A percentile compares a stretch with the other conserved stretches of the same genome.
Conservation (phyloP, 2,329 filamentous ascomycete genomes). For the Periconia macrospinosa region DNA sequence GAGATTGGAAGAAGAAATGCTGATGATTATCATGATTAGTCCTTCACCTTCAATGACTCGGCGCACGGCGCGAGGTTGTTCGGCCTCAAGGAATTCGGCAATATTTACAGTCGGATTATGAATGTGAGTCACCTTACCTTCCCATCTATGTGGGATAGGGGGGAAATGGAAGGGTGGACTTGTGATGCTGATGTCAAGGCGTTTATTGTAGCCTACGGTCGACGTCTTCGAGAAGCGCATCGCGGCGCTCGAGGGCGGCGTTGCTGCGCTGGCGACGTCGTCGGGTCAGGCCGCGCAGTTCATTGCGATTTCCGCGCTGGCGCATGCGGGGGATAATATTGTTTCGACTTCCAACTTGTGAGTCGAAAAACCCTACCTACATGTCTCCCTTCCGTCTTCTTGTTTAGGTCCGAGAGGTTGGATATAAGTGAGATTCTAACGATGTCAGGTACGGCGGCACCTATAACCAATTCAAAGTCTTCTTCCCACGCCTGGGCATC, state of each 20-base stretch:
- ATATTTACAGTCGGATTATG: constrained; percentile 97
- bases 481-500: constrained; percentile 84
- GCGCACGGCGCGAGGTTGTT: constrained; percentile 94
- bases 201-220: constrained; percentile 75
- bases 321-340: constrained; percentile 88
- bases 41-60: constrained; percentile 92
- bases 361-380: neutral
- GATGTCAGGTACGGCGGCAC: constrained; percentile 74
- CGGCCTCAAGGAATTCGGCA: constrained; percentile 93
- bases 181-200: neutral
- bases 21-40: constrained; percentile 54
- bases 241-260: constrained; percentile 91
- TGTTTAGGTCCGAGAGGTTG: neutral
- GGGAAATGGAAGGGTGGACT: neutral
- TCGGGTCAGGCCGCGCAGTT: constrained; percentile 93
- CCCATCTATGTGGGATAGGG: neutral
- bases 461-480: constrained; percentile 96
- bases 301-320: constrained; percentile 83
- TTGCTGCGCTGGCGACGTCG: constrained; percentile 79
- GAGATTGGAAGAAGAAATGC: neutral
- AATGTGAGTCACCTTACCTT: constrained; percentile 62
- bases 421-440: neutral
- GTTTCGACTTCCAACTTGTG: constrained; percentile 80
- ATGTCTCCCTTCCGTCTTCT: too few species aligned
- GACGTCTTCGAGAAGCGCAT: constrained; percentile 97